phyloP scores from a whole-genome alignment of 192 early-diverging fungal genomes.

The Spizellomyces sp. region DNA sequence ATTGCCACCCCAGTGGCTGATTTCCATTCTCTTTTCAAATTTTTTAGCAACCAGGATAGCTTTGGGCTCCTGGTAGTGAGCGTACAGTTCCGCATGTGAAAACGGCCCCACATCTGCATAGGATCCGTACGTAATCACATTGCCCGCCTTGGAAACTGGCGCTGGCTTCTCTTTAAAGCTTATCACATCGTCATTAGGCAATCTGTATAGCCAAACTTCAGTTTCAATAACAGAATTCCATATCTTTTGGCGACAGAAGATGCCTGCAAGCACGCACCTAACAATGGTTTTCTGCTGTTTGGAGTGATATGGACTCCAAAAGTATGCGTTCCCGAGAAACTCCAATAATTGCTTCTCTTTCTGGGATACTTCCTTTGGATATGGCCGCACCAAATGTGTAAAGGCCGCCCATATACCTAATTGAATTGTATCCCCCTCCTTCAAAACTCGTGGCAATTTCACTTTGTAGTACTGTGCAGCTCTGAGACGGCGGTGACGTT shows the following conservation, averaged over 20 bases:
- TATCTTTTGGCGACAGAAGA: constrained; percentile 1
- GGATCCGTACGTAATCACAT: constrained; percentile 75
- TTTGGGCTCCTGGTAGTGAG: constrained; percentile 71
- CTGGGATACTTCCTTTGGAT: constrained; percentile 57
- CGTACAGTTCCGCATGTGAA: constrained; percentile 40
- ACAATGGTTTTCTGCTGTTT: constrained; percentile 79
- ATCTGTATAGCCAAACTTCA: constrained; percentile 14
- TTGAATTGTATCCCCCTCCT: constrained; percentile 26
- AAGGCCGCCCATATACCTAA: constrained; percentile 36
- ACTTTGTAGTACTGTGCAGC: constrained; percentile 16
- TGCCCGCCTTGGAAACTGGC: constrained; percentile 48
- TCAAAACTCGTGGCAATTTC: constrained; percentile 24
- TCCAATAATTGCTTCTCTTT: constrained; percentile 66
- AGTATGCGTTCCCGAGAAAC: constrained; percentile 64
- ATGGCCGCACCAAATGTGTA: constrained; percentile 40
- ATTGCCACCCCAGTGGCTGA: constrained; percentile 85
- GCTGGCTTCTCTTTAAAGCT: constrained; percentile 21
- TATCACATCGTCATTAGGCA: constrained; percentile 37
- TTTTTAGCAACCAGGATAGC: constrained; percentile 60
- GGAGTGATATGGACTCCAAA: constrained; percentile 66
- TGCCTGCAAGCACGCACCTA: constrained; percentile 48
- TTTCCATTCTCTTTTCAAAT: constrained; percentile 70
- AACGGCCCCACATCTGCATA: constrained; percentile 52
- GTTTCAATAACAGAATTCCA: neutral
- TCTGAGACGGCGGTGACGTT: neutral